Conservation (phyloP, 345 rosid genomes). For the Citropsis articulata region DNA sequence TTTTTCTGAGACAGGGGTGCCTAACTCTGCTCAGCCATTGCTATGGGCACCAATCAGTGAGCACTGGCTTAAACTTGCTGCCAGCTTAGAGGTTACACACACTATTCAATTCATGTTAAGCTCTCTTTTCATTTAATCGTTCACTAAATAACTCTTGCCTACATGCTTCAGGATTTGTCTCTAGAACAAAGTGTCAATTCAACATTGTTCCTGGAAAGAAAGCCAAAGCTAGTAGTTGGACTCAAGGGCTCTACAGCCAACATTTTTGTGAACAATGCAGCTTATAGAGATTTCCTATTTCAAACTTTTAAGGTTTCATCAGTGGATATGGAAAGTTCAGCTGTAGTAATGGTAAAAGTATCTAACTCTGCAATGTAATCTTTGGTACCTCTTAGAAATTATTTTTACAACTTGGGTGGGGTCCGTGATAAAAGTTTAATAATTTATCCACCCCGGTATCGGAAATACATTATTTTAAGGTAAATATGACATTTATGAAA, state of each 20-base stretch:
- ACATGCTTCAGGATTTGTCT: conserved; percentile 31
- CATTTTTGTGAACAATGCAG: conserved; percentile 50
- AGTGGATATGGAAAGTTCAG: conserved; percentile 52
- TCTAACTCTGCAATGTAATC: too few relatives aligned
- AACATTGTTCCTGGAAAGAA: conserved; percentile 42
- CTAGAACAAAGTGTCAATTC: conserved; percentile 43
- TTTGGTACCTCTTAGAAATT: too few relatives aligned
- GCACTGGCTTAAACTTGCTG: conserved; percentile 45
- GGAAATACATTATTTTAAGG: too few relatives aligned
- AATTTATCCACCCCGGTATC: too few relatives aligned
- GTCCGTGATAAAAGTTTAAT: too few relatives aligned
- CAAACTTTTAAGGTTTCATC: conserved; percentile 42
- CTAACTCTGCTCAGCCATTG: conserved; percentile 26
- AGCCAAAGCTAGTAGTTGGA: conserved; percentile 50
- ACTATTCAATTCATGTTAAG: too few relatives aligned
- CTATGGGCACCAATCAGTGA: conserved; percentile 35
- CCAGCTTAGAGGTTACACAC: neutral
- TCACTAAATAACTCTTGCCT: too few relatives aligned
- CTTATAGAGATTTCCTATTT: conserved; percentile 41
- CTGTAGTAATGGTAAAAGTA: conserved; percentile 40
- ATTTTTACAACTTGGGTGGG: too few relatives aligned
- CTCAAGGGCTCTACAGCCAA: conserved; percentile 42
- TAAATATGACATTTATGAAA: too few relatives aligned
- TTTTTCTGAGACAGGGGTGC: conserved; percentile 30
- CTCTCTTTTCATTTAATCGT: too few relatives aligned